phyloP scores from a whole-genome alignment of 768 basidiomycete genomes.

The Amanita pallidorosea region DNA sequence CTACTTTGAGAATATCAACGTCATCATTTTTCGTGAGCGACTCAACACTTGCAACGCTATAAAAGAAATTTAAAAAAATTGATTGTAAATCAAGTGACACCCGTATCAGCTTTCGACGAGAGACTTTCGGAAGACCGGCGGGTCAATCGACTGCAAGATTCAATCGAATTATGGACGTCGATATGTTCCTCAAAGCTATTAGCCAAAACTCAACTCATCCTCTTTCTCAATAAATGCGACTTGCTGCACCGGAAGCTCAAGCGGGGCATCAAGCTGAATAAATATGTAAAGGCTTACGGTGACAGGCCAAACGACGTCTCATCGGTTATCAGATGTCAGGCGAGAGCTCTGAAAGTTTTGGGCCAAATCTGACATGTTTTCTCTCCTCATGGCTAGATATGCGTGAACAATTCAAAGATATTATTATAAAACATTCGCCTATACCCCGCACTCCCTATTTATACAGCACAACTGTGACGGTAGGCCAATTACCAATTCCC shows the following conservation, averaged over 20 bases:
- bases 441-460: conserved; percentile 47
- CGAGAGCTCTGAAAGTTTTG: background rate
- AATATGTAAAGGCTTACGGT: conserved; percentile 56
- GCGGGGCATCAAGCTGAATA: conserved; percentile 41
- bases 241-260: conserved; percentile 55
- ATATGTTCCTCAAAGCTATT: conserved; percentile 57
- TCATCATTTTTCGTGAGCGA: conserved; percentile 56
- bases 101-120: conserved; percentile 75
- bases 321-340: conserved; percentile 51
- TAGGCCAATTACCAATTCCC: conserved; percentile 20
- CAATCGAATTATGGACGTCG: conserved; percentile 59
- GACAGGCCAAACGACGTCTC: conserved; percentile 58
- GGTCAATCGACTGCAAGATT: conserved; percentile 68
- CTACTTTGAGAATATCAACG: conserved; percentile 70
- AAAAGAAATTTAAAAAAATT: no score
- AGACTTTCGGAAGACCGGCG: conserved; percentile 55
- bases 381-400: conserved; percentile 32
- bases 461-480: conserved; percentile 61
- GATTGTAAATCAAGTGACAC: conserved; percentile 51
- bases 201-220: conserved; percentile 43
- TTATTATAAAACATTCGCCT: conserved; percentile 48
- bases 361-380: background rate
- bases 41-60: background rate
- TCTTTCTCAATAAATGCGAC: conserved; percentile 64
- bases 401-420: conserved; percentile 58